Percentiles rank a stretch among this genome's conserved stretches.
These are phyloP conservation scores for Pezizomycotina sp. DNA, from an alignment of 2,329 filamentous ascomycete species.

Conservation along the genomic window DNA sequence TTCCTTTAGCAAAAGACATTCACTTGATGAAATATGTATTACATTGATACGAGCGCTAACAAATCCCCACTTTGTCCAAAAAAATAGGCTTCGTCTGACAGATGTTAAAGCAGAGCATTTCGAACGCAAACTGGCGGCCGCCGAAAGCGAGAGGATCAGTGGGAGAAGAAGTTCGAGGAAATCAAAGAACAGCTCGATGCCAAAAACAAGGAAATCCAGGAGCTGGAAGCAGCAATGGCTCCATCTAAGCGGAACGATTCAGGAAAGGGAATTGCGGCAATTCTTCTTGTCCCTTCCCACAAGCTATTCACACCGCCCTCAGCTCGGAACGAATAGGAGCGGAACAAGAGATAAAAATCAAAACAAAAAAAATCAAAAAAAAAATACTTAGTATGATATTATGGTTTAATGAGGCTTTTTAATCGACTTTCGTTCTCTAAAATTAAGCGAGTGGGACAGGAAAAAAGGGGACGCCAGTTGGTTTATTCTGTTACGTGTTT, in stretches of 20 bases:
- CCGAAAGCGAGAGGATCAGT: constrained; percentile 85
- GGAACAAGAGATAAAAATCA: neutral
- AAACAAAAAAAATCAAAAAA: no score
- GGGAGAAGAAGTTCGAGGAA: constrained; percentile 97
- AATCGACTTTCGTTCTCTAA: no score
- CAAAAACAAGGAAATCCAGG: constrained; percentile 72
- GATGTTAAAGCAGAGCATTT: constrained; percentile 98
- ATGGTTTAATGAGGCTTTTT: no score
- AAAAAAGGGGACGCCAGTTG: no score
- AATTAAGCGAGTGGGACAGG: no score
- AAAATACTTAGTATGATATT: no score
- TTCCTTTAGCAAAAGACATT: constrained; percentile 5
- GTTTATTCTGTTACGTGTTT: no score
- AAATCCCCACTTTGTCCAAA: neutral
- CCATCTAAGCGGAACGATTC: neutral
- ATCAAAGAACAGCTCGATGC: constrained; percentile 76
- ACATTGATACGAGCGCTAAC: no score
- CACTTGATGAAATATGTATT: no score
- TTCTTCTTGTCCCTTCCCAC: no score
- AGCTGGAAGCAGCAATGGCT: constrained; percentile 30
- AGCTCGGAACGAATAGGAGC: no score
- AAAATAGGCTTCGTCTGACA: constrained; percentile 77
- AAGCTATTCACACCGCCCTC: no score
- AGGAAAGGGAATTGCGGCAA: neutral
- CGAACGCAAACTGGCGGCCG: constrained; percentile 96